Conservation (phyloP, 202 grass and related monocot genomes). For the Tripidium arundinaceum region DNA sequence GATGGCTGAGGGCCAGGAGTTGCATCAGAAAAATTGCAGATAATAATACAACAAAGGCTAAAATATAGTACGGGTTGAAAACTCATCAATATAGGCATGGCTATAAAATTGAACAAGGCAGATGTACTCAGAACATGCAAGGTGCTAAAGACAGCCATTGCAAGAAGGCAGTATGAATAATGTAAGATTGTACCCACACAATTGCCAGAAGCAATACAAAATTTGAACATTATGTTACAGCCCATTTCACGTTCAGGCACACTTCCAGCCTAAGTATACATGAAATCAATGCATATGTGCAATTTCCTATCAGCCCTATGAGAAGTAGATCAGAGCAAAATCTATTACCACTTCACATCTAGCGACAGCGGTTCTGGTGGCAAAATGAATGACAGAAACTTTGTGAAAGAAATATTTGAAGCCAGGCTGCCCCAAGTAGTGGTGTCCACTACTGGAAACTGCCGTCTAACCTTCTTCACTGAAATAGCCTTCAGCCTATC, state of each 20-base stretch:
- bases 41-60: not conserved
- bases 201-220: slow-evolving; percentile 22
- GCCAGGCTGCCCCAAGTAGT: slow-evolving; percentile 73
- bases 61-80: not conserved
- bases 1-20: not conserved
- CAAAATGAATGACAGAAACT: slow-evolving; percentile 64
- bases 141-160: not conserved
- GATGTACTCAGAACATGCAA: not conserved
- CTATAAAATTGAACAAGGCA: not conserved
- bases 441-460: slow-evolving; percentile 46
- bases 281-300: slow-evolving; percentile 41
- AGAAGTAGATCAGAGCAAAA: slow-evolving; percentile 10
- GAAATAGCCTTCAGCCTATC: slow-evolving; percentile 53
- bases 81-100: not conserved
- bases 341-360: slow-evolving; percentile 80
- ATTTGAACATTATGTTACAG: slow-evolving; percentile 26
- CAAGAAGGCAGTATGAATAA: not conserved
- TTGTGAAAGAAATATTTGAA: slow-evolving; percentile 86
- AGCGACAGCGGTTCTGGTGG: slow-evolving; percentile 77
- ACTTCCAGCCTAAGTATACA: slow-evolving; percentile 40
- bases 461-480: slow-evolving; percentile 62
- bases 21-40: not conserved
- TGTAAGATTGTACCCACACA: not conserved
- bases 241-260: slow-evolving; percentile 9
- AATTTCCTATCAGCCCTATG: slow-evolving; percentile 34